Conservation (phyloP, 2,329 filamentous ascomycete genomes). For the Fusarium hostae region DNA sequence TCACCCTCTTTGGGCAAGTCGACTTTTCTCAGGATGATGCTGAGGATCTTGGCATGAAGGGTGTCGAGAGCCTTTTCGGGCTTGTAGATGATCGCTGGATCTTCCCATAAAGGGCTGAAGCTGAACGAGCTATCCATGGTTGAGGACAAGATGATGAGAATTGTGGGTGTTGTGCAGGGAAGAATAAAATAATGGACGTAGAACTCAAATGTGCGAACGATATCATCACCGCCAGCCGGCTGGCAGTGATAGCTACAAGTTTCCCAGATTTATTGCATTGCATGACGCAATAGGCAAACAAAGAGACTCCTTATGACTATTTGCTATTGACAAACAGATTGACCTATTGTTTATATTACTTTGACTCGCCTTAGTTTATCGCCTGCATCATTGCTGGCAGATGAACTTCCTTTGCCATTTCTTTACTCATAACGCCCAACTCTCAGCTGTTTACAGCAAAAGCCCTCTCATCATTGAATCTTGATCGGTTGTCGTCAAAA, state of each 20-base stretch:
- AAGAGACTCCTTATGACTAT: too few species aligned
- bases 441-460: not conserved
- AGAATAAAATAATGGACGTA: not conserved
- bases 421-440: not conserved
- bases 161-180: not conserved
- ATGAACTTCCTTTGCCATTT: not conserved
- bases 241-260: not conserved
- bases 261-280: not conserved
- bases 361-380: not conserved
- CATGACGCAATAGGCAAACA: not conserved
- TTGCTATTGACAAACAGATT: not conserved
- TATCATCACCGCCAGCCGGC: not conserved
- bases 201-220: not conserved
- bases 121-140: constrained; percentile 41
- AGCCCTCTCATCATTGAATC: not conserved
- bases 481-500: not conserved
- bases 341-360: not conserved
- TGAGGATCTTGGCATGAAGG: constrained; percentile 5
- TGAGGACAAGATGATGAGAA: not conserved
- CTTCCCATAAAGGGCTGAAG: constrained; percentile 39
- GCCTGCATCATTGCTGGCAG: not conserved
- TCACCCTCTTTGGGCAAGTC: not conserved
- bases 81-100: constrained; percentile 24
- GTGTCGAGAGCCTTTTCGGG: constrained; percentile 8
- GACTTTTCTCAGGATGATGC: not conserved